Evolutionary conservation across 176 grass and related monocot species (phyloP), one percentile per base, ranked within the genome.

Genomic region (Canna indica): DNA sequence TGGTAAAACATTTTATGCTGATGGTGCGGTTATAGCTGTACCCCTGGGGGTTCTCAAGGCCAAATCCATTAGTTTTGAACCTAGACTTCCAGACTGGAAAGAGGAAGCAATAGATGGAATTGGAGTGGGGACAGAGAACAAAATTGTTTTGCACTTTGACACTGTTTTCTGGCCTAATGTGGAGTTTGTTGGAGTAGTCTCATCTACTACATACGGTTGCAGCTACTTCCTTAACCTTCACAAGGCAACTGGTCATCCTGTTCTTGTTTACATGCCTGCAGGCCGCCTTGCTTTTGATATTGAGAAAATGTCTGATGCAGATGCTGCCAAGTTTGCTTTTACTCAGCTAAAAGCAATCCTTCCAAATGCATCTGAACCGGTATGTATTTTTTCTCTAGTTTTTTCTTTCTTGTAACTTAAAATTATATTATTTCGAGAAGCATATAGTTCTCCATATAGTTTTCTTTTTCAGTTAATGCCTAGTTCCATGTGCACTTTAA

Each of bases 181-280:
- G 54, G 95, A 99, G 84, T 99, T 99, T 68, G 59, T 94, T 45
- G 95, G 95, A 68, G 80, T 99, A 24, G 90, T 99, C 81, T 86
- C 95, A 70, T 76, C 84, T 16, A 93, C 80, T 33, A 75, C 95
- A 13, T 99, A 99, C 64, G 95, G 95, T 8, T 99, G 95, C 79
- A 99, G 95, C 81, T 99, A 99, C 79, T 99, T 99, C 78, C 89
- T 99, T 42, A 99, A 99, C 75, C 90, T 99, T 68, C 95, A 99
- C 36, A 99, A 99, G 76, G 95, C 95, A 28, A 90, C 95, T 22
- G 90, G 95, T 7, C 79, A 99, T 25, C 76, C 87, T 26, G 95
- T 94, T 77, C 86, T 99, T 32, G 95, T 99, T 65, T 99, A 94
- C 73, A 99, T 99, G 95, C 95, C 95, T 80, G 95, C 95, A 20